Conservation (phyloP, 768 basidiomycete genomes). For the Boletus vermiculosoides region DNA sequence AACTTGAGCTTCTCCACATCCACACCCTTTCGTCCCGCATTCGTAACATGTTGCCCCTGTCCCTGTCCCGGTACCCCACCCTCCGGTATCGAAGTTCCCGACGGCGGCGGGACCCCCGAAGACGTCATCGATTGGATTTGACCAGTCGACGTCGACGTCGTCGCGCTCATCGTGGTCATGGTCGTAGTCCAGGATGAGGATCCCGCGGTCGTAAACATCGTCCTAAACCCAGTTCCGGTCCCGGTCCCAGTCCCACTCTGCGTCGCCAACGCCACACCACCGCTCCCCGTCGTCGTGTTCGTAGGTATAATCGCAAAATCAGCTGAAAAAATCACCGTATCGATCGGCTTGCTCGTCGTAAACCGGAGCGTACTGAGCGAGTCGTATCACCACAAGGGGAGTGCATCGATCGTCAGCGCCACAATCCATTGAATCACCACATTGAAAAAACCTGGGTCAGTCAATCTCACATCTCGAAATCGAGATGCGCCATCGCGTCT, state of each 20-base stretch:
- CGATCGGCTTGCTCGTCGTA: slow-evolving; percentile 22
- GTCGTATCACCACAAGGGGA: neutral
- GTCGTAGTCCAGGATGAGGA: slow-evolving; percentile 8
- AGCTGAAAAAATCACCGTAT: slow-evolving; percentile 46
- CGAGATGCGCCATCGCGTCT: neutral
- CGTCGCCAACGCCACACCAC: slow-evolving; percentile 5
- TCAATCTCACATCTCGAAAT: slow-evolving; percentile 13
- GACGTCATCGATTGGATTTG: neutral
- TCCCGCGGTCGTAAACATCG: slow-evolving; percentile 1
- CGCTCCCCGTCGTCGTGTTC: slow-evolving; percentile 12
- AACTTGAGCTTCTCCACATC: slow-evolving; percentile 43
- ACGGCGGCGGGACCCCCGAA: slow-evolving; percentile 9
- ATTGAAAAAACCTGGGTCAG: neutral
- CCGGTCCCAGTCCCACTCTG: slow-evolving; percentile 5
- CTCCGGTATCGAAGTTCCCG: slow-evolving; percentile 7
- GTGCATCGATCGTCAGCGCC: neutral
- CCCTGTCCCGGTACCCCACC: neutral
- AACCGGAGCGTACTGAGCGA: slow-evolving; percentile 35
- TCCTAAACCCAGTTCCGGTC: slow-evolving; percentile 4
- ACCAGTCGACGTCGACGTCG: neutral
- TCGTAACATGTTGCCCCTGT: slow-evolving; percentile 13
- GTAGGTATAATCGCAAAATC: slow-evolving; percentile 44
- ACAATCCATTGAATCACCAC: neutral
- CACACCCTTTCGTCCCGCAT: slow-evolving; percentile 22
- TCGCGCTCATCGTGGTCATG: neutral